Conservation (phyloP, 176 grass and related monocot genomes). For the Rhipidocladum racemiflorum region DNA sequence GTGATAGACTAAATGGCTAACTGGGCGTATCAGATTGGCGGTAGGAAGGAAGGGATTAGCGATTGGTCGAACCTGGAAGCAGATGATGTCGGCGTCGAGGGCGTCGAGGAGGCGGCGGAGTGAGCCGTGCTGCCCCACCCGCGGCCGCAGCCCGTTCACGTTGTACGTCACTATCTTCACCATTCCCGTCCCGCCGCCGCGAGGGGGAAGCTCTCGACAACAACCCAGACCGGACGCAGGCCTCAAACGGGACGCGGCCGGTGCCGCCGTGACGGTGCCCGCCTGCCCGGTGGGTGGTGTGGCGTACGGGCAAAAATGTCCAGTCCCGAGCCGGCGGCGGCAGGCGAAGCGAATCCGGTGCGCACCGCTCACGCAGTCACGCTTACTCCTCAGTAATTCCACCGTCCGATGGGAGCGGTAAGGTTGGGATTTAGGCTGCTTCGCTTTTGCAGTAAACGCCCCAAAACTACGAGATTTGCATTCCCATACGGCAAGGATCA, state of each 20-base stretch:
- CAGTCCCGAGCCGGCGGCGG: constrained; percentile 31
- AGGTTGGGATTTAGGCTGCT: background rate
- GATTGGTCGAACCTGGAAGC: constrained; percentile 64
- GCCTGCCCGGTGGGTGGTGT: background rate
- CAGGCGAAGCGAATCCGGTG: background rate
- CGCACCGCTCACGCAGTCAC: background rate
- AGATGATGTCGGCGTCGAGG: constrained; percentile 91
- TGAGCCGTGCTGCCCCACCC: constrained; percentile 83
- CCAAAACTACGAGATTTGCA: background rate
- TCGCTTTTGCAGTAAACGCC: background rate
- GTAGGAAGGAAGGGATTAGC: background rate
- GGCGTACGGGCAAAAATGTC: constrained; percentile 35
- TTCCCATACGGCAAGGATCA: too few relatives aligned
- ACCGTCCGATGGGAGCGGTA: constrained; percentile 10
- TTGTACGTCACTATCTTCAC: constrained; percentile 96
- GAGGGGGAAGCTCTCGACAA: constrained; percentile 22
- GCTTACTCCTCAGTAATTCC: background rate
- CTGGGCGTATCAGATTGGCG: background rate
- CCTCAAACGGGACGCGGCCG: constrained; percentile 2
- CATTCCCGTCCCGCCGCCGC: constrained; percentile 27
- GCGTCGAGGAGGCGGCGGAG: constrained; percentile 85
- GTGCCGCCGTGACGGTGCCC: background rate
- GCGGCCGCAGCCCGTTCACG: constrained; percentile 91
- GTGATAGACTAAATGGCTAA: background rate
- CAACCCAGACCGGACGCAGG: background rate